Base-by-base conservation (phyloP, 345 rosid species). In the Moricandia arvensis region DNA sequence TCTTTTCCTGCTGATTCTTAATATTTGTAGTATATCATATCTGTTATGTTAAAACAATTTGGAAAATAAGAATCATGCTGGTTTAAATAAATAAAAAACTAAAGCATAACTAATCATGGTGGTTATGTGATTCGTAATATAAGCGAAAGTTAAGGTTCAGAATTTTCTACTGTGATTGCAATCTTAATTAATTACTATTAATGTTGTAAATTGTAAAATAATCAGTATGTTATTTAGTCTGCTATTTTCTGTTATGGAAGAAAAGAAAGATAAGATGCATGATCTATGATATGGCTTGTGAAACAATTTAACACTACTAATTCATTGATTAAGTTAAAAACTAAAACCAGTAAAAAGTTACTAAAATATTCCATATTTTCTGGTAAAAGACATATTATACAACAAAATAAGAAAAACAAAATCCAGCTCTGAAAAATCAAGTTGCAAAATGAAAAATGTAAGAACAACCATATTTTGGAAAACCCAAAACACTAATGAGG, bases 401-500 rank as follows among this genome's bases (percentile, higher is more conserved):
- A 43, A 43, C 13, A 43, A 43, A 43, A 43, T 43, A 5, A 43
- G 51, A 43, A 13, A 21, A 21, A n/a, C n/a, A 43, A 12, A 13
- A 43, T 13, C 51, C 6, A 43, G 51, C 12, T 10, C 11, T 41
- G 11, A 41, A 41, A 45, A 69, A 62, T 33, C 71, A 76, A 76
- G 75, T 69, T 71, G 81, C 34, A 59, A 35, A 71, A 65, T 47
- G 57, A 71, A 58, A 58, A 58, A 63, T 4, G 71, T 17, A 71
- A 63, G 34, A 57, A 35, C 57, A 77, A 71, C 72, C 53, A 58
- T 65, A 58, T 45, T 64, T 72, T 72, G 9, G 73, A 71, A 77
- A 65, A 64, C 66, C 70, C 66, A 76, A 76, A 63, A 75, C 49
- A 76, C 75, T 69, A 63, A 77, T 64, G 76, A 64, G 67, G 65